These are phyloP conservation scores for Elsinoe australis DNA, from an alignment of 2,329 filamentous ascomycete species.

Conservation along the genomic window DNA sequence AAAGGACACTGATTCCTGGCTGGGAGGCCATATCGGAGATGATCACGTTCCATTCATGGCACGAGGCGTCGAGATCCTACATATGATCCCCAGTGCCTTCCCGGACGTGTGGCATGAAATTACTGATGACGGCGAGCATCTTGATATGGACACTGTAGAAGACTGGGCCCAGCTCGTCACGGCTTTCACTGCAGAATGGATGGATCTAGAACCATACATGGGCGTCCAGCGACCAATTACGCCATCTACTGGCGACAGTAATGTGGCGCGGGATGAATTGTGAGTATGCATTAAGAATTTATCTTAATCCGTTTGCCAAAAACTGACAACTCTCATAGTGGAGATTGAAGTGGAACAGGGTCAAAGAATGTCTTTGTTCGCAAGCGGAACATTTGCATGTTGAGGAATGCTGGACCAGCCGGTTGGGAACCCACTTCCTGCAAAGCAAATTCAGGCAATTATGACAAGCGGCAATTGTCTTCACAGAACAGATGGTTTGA, in stretches of 20 bases:
- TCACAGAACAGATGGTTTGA: no score
- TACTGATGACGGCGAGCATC: conserved; percentile 72
- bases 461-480: neutral
- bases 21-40: conserved; percentile 53
- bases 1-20: conserved; percentile 41
- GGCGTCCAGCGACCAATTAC: conserved; percentile 18
- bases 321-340: neutral
- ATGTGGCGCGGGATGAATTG: conserved; percentile 10
- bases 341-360: neutral
- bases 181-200: conserved; percentile 84
- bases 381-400: conserved; percentile 2
- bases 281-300: conserved; percentile 8
- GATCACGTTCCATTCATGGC: conserved; percentile 88
- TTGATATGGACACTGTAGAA: conserved; percentile 69
- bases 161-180: conserved; percentile 84
- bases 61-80: conserved; percentile 78
- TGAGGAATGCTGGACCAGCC: neutral
- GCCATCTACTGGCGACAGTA: neutral
- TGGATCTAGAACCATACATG: conserved; percentile 64
- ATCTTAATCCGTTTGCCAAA: neutral
- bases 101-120: conserved; percentile 80
- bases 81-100: conserved; percentile 80
- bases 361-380: conserved; percentile 7
- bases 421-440: neutral
- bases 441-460: neutral